Conservation (phyloP, 139 green algal genomes). For the Tetraselmis chui region DNA sequence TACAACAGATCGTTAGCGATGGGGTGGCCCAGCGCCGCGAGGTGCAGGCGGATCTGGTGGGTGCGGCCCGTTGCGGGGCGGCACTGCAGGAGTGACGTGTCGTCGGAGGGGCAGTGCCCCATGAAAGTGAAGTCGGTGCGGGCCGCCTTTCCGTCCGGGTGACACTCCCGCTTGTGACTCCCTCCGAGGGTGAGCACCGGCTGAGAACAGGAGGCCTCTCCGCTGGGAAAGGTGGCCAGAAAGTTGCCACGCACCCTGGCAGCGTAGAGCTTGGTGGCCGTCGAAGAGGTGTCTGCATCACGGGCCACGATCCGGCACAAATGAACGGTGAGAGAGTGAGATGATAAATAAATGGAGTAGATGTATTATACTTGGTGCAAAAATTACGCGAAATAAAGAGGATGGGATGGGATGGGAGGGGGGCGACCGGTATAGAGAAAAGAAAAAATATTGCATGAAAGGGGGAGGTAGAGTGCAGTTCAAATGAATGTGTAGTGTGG, state of each 20-base stretch:
- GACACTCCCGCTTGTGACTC: neutral
- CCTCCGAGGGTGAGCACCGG: neutral
- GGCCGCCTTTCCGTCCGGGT: neutral
- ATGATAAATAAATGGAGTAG: too few relatives aligned
- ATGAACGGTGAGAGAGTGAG: too few relatives aligned
- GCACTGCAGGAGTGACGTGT: neutral
- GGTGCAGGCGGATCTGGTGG: conserved; percentile 6
- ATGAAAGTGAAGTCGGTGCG: neutral
- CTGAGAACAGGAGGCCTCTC: neutral
- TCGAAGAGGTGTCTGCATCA: too few relatives aligned
- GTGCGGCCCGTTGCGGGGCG: neutral
- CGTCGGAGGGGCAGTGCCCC: neutral
- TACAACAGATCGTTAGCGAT: conserved; percentile 5
- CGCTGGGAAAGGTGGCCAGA: neutral
- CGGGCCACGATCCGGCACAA: too few relatives aligned
- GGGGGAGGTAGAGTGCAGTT: too few relatives aligned
- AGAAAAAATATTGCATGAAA: too few relatives aligned
- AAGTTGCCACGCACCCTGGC: neutral
- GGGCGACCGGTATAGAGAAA: too few relatives aligned
- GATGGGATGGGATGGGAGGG: too few relatives aligned
- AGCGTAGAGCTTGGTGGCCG: neutral
- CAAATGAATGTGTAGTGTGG: too few relatives aligned
- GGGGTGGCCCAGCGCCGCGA: neutral
- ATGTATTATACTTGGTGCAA: too few relatives aligned
- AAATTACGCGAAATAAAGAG: too few relatives aligned